These are phyloP conservation scores for Acrocalymma vagum DNA, from an alignment of 2,329 filamentous ascomycete genomes.

Conservation along the genomic window DNA sequence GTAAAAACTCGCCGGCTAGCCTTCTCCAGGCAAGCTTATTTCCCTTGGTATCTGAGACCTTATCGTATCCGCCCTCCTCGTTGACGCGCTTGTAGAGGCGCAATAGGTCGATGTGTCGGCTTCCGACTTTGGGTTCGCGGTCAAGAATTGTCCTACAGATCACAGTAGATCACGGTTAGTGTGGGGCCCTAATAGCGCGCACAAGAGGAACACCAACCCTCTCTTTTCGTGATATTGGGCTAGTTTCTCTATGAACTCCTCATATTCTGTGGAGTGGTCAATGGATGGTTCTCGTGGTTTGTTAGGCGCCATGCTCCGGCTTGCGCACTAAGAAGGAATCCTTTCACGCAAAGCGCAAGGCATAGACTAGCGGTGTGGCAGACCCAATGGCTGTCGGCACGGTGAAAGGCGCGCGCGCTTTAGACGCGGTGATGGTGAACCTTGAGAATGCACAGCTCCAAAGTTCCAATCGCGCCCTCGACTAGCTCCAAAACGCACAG, in stretches of 20 bases:
- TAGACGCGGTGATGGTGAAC: conserved; percentile 40
- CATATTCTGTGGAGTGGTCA: conserved; percentile 70
- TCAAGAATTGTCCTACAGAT: conserved; percentile 72
- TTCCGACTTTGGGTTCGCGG: conserved; percentile 81
- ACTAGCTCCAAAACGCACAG: conserved; percentile 10
- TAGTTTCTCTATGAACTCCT: conserved; percentile 79
- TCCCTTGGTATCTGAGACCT: conserved; percentile 71
- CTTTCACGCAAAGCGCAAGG: conserved; percentile 24
- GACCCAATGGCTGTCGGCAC: conserved; percentile 31
- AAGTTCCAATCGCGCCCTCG: conserved; percentile 27
- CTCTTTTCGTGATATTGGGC: conserved; percentile 78
- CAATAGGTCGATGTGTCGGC: conserved; percentile 77
- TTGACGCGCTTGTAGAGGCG: conserved; percentile 82
- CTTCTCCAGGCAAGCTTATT: conserved; percentile 87
- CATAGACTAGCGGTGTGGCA: conserved; percentile 28
- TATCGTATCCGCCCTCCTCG: conserved; percentile 84
- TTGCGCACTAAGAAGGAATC: conserved; percentile 41
- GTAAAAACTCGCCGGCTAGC: conserved; percentile 78
- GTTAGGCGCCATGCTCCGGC: conserved; percentile 55
- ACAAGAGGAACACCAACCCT: conserved; percentile 59
- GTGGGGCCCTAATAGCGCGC: conserved; percentile 17
- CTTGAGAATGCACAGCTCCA: conserved; percentile 38
- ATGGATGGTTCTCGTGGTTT: conserved; percentile 54
- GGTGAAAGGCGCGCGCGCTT: conserved; percentile 39
- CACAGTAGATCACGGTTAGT: conserved; percentile 32